Evolutionary conservation across 2,329 filamentous ascomycete genomes (phyloP), one percentile per base, ranked within the genome.

Genomic region (Cytospora paraplurivora): DNA sequence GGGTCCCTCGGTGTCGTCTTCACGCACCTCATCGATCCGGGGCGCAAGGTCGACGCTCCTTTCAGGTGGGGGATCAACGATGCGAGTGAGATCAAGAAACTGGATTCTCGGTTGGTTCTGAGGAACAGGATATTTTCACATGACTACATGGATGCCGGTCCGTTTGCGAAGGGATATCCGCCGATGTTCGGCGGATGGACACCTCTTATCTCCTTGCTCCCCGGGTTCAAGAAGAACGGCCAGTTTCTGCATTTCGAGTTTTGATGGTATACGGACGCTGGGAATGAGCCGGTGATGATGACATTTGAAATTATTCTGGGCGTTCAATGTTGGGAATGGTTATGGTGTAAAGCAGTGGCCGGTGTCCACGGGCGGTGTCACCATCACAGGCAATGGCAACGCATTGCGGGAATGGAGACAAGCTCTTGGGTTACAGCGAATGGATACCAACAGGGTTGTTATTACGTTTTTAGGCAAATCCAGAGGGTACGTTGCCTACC

Each of bases 101-200:
- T 63, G 61, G 61, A 63, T 34, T 33, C 17, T 10, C 61, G 61
- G 7, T 6, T 59, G 55, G 61, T 63, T 2, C 34, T 63, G 15
- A 35, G 61, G 32, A 7, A 54, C 33, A 49, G 50, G 55, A 33
- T 63, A 59, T 63, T 49, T n/a, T 19, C 33, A n/a, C 56, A 63
- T 10, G 62, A 63, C 7, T 54, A 38, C n/a, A 55, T 63, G 62
- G 50, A 51, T 32, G 35, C 62, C 34, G 62, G 62, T 3, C 54
- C 55, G 38, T 63, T 59, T 49, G 56, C 19, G 10, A 63, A 63
- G 32, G 55, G 62, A 11, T 63, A 51, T 54, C 62, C 62, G 35
- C 62, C 50, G 4, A 41, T 63, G 13, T 63, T 59, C 8, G 56
- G 62, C 32, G 56, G 56, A 1, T 63, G 62, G 62, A 63, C 62